Percentiles rank a stretch among this genome's conserved stretches.
Conservation (phyloP, 2,329 filamentous ascomycete genomes). For the Pseudogymnoascus sp. region DNA sequence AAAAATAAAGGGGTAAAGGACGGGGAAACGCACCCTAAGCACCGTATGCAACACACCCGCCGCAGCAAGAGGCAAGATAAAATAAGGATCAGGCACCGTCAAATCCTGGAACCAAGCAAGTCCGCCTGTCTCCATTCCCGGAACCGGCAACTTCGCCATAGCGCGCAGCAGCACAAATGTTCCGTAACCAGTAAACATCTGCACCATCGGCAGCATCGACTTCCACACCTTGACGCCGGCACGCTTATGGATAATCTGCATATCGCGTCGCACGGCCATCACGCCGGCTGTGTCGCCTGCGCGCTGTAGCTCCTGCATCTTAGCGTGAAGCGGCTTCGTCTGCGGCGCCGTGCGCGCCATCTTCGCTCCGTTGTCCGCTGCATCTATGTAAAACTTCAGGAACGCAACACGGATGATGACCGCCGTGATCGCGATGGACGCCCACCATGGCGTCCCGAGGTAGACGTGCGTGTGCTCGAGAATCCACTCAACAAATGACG, state of each 20-base stretch:
- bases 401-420: slow-evolving; percentile 56
- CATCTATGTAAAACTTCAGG: slow-evolving; percentile 56
- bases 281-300: slow-evolving; percentile 40
- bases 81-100: slow-evolving; percentile 68
- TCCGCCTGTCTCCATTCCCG: slow-evolving; percentile 63
- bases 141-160: slow-evolving; percentile 74
- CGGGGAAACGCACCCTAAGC: slow-evolving; percentile 22
- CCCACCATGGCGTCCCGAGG: slow-evolving; percentile 73
- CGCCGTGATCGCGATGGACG: slow-evolving; percentile 59
- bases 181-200: slow-evolving; percentile 68
- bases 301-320: slow-evolving; percentile 37
- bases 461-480: slow-evolving; percentile 80
- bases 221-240: slow-evolving; percentile 47
- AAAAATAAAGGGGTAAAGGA: neutral
- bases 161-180: slow-evolving; percentile 69
- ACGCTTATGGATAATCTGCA: slow-evolving; percentile 43
- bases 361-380: slow-evolving; percentile 55
- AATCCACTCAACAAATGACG: slow-evolving; percentile 62
- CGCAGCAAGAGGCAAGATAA: slow-evolving; percentile 59
- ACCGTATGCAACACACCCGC: slow-evolving; percentile 48
- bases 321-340: slow-evolving; percentile 46
- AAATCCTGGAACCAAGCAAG: slow-evolving; percentile 74
- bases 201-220: slow-evolving; percentile 49
- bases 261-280: slow-evolving; percentile 39
- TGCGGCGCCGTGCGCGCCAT: slow-evolving; percentile 54